Percentiles rank a stretch among this genome's conserved stretches.
Conservation (phyloP, 352 stramenopile genomes). For the Pythium guiyangense region DNA sequence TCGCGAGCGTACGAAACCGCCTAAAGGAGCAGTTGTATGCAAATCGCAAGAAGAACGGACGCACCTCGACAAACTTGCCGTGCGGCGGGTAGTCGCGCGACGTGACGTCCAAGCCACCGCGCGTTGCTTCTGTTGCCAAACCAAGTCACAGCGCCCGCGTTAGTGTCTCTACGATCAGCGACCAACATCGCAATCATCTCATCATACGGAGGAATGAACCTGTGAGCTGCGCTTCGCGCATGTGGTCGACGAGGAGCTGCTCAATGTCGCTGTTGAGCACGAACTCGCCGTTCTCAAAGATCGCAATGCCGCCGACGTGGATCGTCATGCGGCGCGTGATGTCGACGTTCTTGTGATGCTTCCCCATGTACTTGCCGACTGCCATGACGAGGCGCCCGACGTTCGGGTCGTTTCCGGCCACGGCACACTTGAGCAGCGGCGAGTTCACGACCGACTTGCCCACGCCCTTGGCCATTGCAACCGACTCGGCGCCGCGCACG, state of each 20-base stretch:
- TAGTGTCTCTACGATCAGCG: not conserved
- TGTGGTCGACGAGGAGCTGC: slow-evolving; percentile 91
- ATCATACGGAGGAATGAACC: slow-evolving; percentile 9
- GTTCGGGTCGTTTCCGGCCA: slow-evolving; percentile 98
- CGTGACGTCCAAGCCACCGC: slow-evolving; percentile 68
- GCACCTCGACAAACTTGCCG: slow-evolving; percentile 92
- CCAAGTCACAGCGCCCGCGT: too few species aligned
- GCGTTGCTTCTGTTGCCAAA: slow-evolving; percentile 38
- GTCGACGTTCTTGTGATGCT: slow-evolving; percentile 85
- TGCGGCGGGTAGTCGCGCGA: slow-evolving; percentile 93
- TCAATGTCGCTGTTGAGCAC: slow-evolving; percentile 90
- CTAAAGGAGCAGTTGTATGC: not conserved
- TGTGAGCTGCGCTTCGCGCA: slow-evolving; percentile 91
- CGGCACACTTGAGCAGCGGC: slow-evolving; percentile 97
- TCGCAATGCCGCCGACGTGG: slow-evolving; percentile 87
- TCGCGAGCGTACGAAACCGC: not conserved
- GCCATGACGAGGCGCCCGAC: slow-evolving; percentile 95
- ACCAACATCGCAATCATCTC: not conserved
- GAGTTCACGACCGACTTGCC: slow-evolving; percentile 93
- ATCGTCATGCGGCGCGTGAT: slow-evolving; percentile 82
- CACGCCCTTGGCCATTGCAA: slow-evolving; percentile 81
- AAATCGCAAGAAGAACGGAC: not conserved
- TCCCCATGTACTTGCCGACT: slow-evolving; percentile 95
- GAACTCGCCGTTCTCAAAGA: slow-evolving; percentile 96
- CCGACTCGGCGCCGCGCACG: slow-evolving; percentile 82